These are phyloP conservation scores for Teratosphaeria nubilosa DNA, from an alignment of 2,329 filamentous ascomycete genomes.

Conservation along the genomic window DNA sequence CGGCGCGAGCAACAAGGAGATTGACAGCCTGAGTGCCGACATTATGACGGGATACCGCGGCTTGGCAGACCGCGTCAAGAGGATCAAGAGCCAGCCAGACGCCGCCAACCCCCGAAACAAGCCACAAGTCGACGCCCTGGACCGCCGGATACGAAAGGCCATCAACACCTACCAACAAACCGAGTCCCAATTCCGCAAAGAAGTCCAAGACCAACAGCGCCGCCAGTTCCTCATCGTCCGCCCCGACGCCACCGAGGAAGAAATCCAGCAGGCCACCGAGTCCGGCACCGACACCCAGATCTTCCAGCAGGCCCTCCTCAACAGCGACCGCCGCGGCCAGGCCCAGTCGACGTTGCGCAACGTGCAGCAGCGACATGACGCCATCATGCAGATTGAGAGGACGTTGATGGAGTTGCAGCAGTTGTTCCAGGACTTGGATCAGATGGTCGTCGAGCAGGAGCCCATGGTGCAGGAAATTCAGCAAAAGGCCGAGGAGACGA, in stretches of 20 bases:
- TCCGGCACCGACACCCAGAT: conserved; percentile 62
- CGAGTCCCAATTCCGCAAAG: conserved; percentile 70
- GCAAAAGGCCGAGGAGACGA: conserved; percentile 74
- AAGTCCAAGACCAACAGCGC: conserved; percentile 71
- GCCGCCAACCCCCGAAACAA: conserved; percentile 63
- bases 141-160: conserved; percentile 67
- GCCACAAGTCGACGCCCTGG: conserved; percentile 70
- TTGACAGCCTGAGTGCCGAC: conserved; percentile 64
- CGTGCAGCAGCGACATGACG: conserved; percentile 72
- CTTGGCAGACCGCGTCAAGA: conserved; percentile 68
- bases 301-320: conserved; percentile 78
- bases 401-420: conserved; percentile 81
- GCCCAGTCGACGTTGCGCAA: conserved; percentile 69
- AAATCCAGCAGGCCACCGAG: conserved; percentile 69
- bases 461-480: conserved; percentile 71
- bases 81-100: conserved; percentile 69
- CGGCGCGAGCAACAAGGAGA: conserved; percentile 50
- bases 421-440: conserved; percentile 83
- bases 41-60: conserved; percentile 76
- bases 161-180: conserved; percentile 74
- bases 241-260: conserved; percentile 62
- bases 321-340: conserved; percentile 70
- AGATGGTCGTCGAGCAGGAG: conserved; percentile 78
- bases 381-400: conserved; percentile 83
- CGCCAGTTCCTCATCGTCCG: conserved; percentile 75